phyloP scores from a whole-genome alignment of 1,139 yeast genomes.

The Yamadazyma spencermartinsiae region DNA sequence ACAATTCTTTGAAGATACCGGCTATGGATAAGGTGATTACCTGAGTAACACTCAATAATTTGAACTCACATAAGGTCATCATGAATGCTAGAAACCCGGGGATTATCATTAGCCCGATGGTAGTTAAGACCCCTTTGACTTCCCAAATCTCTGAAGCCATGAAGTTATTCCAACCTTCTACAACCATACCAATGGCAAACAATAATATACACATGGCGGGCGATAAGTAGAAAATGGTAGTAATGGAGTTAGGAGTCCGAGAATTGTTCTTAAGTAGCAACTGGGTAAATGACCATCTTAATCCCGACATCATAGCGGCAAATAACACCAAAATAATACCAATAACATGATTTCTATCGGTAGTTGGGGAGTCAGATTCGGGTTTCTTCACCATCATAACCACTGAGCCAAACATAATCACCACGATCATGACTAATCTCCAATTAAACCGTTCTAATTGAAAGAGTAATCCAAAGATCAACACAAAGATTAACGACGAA shows the following conservation, averaged over 20 bases:
- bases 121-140: constrained; percentile 51
- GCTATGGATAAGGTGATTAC: constrained; percentile 86
- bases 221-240: constrained; percentile 78
- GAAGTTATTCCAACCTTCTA: constrained; percentile 67
- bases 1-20: constrained; percentile 87
- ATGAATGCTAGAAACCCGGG: constrained; percentile 89
- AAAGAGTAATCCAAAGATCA: constrained; percentile 81
- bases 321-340: constrained; percentile 75
- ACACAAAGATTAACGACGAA: constrained; percentile 80
- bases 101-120: constrained; percentile 59
- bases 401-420: constrained; percentile 80
- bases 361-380: constrained; percentile 16
- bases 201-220: constrained; percentile 78
- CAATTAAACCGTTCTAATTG: constrained; percentile 70
- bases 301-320: constrained; percentile 82
- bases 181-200: constrained; percentile 55
- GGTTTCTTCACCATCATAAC: constrained; percentile 73
- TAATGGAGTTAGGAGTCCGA: constrained; percentile 69
- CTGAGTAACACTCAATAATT: constrained; percentile 76
- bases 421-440: constrained; percentile 66
- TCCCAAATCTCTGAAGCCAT: constrained; percentile 61
- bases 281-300: constrained; percentile 95
- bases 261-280: constrained; percentile 63
- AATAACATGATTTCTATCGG: constrained; percentile 25
- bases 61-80: constrained; percentile 89